Percentiles rank a stretch among this genome's conserved stretches.
Evolutionary conservation across 2,329 filamentous ascomycete species (phyloP).

Genomic region (Botryotinia calthae): DNA sequence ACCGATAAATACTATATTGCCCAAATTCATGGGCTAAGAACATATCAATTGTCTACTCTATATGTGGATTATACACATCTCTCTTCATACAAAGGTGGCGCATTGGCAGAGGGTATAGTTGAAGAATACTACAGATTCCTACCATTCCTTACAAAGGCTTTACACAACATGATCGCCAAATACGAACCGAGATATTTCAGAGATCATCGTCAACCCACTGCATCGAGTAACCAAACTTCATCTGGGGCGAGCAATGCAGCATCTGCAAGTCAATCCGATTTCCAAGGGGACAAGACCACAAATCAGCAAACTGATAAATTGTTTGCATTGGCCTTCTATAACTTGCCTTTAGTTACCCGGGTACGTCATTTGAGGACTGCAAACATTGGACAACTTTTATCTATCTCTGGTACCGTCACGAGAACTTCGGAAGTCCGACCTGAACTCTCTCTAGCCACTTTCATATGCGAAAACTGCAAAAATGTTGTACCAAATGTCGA

Average conservation of each 20-base stretch:
- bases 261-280: slow-evolving; percentile 60
- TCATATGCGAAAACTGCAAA: slow-evolving; percentile 85
- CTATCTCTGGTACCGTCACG: slow-evolving; percentile 95
- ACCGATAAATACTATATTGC: slow-evolving; percentile 83
- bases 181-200: slow-evolving; percentile 93
- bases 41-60: slow-evolving; percentile 75
- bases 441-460: slow-evolving; percentile 88
- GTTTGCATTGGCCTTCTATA: slow-evolving; percentile 76
- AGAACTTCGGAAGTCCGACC: slow-evolving; percentile 95
- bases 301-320: slow-evolving; percentile 97
- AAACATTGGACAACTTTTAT: slow-evolving; percentile 89
- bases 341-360: slow-evolving; percentile 52
- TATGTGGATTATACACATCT: slow-evolving; percentile 89
- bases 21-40: slow-evolving; percentile 74
- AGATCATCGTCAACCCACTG: slow-evolving; percentile 81
- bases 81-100: slow-evolving; percentile 70
- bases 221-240: slow-evolving; percentile 68
- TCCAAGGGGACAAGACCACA: slow-evolving; percentile 68
- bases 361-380: slow-evolving; percentile 64
- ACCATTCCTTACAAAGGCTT: slow-evolving; percentile 81
- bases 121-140: slow-evolving; percentile 93
- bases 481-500: slow-evolving; percentile 86
- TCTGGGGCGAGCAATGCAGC: slow-evolving; percentile 63
- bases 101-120: slow-evolving; percentile 80
- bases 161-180: slow-evolving; percentile 92